These are phyloP conservation scores for Aspergillus mulundensis DNA, from an alignment of 495 filamentous ascomycete genomes.

Conservation along the genomic window DNA sequence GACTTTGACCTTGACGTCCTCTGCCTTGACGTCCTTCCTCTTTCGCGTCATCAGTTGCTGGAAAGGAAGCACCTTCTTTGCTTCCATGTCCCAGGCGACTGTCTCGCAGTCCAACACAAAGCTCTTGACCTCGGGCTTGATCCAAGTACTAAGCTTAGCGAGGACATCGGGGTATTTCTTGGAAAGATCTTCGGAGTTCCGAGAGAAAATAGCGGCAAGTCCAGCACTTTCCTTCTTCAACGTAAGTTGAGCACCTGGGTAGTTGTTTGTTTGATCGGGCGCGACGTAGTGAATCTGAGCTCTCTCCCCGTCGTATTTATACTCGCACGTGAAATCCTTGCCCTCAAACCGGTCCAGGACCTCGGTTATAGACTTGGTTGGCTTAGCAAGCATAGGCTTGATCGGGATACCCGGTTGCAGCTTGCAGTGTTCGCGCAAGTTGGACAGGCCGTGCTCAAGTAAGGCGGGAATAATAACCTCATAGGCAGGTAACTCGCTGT, in stretches of 20 bases:
- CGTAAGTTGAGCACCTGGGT: slow-evolving; percentile 42
- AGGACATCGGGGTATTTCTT: slow-evolving; percentile 98
- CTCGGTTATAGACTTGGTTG: slow-evolving; percentile 98
- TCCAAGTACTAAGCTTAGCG: slow-evolving; percentile 79
- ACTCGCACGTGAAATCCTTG: slow-evolving; percentile 95
- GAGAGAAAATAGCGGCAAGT: slow-evolving; percentile 86
- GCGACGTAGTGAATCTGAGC: slow-evolving; percentile 97
- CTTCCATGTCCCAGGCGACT: slow-evolving; percentile 89
- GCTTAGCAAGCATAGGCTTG: slow-evolving; percentile 98
- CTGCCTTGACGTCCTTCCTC: slow-evolving; percentile 93
- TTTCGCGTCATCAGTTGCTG: slow-evolving; percentile 98
- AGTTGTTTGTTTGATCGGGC: slow-evolving; percentile 68
- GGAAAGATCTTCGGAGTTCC: slow-evolving; percentile 92
- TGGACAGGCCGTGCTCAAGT: slow-evolving; percentile 78
- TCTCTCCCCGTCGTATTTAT: slow-evolving; percentile 96
- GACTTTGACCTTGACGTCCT: slow-evolving; percentile 95
- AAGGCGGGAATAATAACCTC: slow-evolving; percentile 91
- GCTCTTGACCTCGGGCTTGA: slow-evolving; percentile 82
- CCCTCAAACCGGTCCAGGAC: slow-evolving; percentile 95
- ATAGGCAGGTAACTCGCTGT: slow-evolving; percentile 92
- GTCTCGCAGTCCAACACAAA: slow-evolving; percentile 98
- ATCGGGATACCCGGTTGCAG: slow-evolving; percentile 90
- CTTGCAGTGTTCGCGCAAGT: slow-evolving; percentile 80
- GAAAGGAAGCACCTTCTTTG: slow-evolving; percentile 94
- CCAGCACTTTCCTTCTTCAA: slow-evolving; percentile 54